Evolutionary conservation across 495 filamentous ascomycete species (phyloP).

Genomic region (Hyaloscypha hepaticicola): DNA sequence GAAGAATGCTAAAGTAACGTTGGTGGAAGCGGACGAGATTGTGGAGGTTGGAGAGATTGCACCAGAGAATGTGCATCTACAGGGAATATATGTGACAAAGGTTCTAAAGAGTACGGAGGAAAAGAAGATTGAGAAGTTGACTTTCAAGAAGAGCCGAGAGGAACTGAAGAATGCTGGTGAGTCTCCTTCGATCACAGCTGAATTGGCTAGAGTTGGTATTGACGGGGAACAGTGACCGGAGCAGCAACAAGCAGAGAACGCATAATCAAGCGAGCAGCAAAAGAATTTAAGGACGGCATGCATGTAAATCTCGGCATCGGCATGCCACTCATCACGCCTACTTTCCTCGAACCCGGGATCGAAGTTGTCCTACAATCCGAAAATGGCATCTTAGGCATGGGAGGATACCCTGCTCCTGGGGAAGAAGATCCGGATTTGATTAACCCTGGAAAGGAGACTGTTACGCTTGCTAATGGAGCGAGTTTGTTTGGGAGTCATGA

Average conservation of each 20-base stretch:
- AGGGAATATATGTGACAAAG: slow-evolving; percentile 26
- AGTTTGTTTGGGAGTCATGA: slow-evolving; percentile 29
- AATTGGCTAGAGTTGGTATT: too few species aligned
- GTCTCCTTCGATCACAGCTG: background rate
- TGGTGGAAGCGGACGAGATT: slow-evolving; percentile 29
- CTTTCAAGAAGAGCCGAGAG: slow-evolving; percentile 19
- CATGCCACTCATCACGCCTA: slow-evolving; percentile 26
- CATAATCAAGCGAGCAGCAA: slow-evolving; percentile 24
- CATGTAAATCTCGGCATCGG: slow-evolving; percentile 26
- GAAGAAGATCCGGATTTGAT: slow-evolving; percentile 29
- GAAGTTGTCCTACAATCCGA: slow-evolving; percentile 28
- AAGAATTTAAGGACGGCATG: slow-evolving; percentile 30
- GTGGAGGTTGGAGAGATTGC: slow-evolving; percentile 27
- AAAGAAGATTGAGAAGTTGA: slow-evolving; percentile 28
- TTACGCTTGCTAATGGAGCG: slow-evolving; percentile 19
- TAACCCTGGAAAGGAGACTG: slow-evolving; percentile 29
- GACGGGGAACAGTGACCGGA: background rate
- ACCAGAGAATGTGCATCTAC: slow-evolving; percentile 24
- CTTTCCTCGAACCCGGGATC: slow-evolving; percentile 19
- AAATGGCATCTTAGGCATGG: slow-evolving; percentile 28
- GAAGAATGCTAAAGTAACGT: slow-evolving; percentile 20
- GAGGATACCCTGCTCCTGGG: slow-evolving; percentile 22
- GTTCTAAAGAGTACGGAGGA: slow-evolving; percentile 23
- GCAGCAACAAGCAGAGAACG: slow-evolving; percentile 15
- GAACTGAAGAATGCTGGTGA: slow-evolving; percentile 5